Evolutionary conservation across 2,329 filamentous ascomycete genomes (phyloP), one percentile per base, ranked within the genome.

Genomic region (Xylaria sp.): DNA sequence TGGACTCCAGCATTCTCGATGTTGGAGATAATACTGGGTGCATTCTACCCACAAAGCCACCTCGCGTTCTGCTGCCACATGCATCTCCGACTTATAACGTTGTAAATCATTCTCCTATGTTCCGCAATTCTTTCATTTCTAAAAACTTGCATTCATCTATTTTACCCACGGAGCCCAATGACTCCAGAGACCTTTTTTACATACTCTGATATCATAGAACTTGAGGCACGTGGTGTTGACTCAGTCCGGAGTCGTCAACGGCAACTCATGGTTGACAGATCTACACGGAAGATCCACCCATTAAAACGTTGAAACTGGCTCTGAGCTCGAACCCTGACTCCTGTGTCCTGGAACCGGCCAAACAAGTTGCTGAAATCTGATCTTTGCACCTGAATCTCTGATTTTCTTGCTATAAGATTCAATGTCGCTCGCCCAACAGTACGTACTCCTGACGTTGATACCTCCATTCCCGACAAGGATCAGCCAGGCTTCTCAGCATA

Each of bases 351-450:
- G 39, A 54, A 11, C 8, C 34, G 10, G 9, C 42, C 52, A 19
- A 16, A 35, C 30, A 49, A 49, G 23, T 35, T 16, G 49, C 51
- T 39, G 11, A 46, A 47, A 42, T 23, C 46, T 16, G 52, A 13
- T 23, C 48, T 50, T 55, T 51, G 37, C 52, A 47, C 51, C 52
- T 50, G 30, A 55, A n/a, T 10, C 54, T 39, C 46, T 52, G 44
- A 30, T 44, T 34, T 19, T 18, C 46, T 61, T 9, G 19, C 19
- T 8, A 44, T 9, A 54, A 52, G 18, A 55, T 54, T 61, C 64
- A 52, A 78, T 78, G 76, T 78, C 76, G 64, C 72, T 78, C 61
- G 76, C 73, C 64, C 76, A 76, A 62, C 76, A 77, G 60, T 62
- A 60, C 1, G 60, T 47, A 8, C 11, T 42, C 30, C 19, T 46